Base-by-base conservation (phyloP, 2,329 filamentous ascomycete genomes). In the Dactylellina parvicollis region DNA sequence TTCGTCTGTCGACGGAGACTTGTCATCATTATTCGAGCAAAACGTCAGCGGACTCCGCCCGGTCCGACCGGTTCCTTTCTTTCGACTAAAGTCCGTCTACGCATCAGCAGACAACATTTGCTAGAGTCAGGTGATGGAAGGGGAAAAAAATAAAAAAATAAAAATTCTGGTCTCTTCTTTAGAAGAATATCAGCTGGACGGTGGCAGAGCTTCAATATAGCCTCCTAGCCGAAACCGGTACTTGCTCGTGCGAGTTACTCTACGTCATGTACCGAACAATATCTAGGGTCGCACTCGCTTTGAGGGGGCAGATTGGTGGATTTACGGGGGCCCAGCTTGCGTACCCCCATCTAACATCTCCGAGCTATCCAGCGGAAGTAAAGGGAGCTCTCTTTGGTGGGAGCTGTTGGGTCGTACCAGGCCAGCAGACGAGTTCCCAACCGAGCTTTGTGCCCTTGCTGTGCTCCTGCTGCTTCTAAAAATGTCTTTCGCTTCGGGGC, bases 41-140 rank as follows among this genome's bases (percentile, higher is more conserved):
- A 60, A 65, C 67, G 59, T 72, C 67, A 72, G 67, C 59, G 67
- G 52, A n/a, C 50, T 59, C 59, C 59, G 60, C 67, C 67, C 60
- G 52, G 44, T 49, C 67, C 59, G 60, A 72, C 59, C 59, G 60
- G 38, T 55, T 26, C 14, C 20, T 62, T 59, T 52, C 20, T 26
- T 54, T 49, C 34, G 14, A 32, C 18, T 44, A 50, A 40, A 50
- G 28, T 66, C 36, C 61, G 52, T 47, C 36, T 38, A 49, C 40
- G 50, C 52, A 49, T 67, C 61, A 62, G 44, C 60, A 46, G 47
- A 52, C 36, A 38, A 26, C n/a, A 20, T 18, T 66, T 52, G 16
- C 36, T 47, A 49, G 34, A 59, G 61, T 72, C 67, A 72, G 40
- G 50, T 72, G 67, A 54, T 59, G 50, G 32, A 56, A 38, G 20